Evolutionary conservation across 805 yeast genomes (phyloP), one percentile per base, ranked within the genome.

Genomic region (Teunomyces pallodes): DNA sequence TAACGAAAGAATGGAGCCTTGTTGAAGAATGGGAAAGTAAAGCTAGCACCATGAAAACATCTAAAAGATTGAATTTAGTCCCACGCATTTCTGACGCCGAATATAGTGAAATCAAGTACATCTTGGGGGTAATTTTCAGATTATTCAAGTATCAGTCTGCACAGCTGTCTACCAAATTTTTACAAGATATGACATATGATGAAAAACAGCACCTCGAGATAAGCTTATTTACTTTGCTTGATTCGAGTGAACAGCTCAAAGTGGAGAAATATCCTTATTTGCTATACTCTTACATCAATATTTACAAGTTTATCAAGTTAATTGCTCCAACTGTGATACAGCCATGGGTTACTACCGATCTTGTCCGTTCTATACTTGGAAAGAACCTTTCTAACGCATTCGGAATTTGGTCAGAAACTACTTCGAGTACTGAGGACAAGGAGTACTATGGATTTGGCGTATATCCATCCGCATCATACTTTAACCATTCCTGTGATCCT

Each of bases 401-500:
- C 62, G 89, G 89, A 1, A 80, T 83, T 17, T 82, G 88, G 86
- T 80, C 83, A 43, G 61, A 60, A 8, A 49, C 53, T 9, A 49
- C 66, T 2, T 63, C 54, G 5, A 65, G 60, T 3, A 68, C 68
- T 1, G 86, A 80, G 50, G 75, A 74, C 33, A 60, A 62, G 29
- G 85, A 81, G 49, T 82, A 77, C 53, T 69, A 82, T 44, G 90
- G 90, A 0, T 81, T 81, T 52, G 75, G 79, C 33, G 72, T 84
- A 2, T 80, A 72, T 49, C 86, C 88, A 0, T 74, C 77, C 27
- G 87, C 84, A 0, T 84, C 89, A 2, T 83, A 70, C 54, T 84
- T 84, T 72, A 84, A 84, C 57, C 89, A 84, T 59, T 80, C 86
- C 3, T 84, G 89, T 61, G 61, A 55, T 1, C 85, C 85, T n/a